phyloP scores from a whole-genome alignment of 2,329 filamentous ascomycete genomes.

The Neofusicoccum parvum region DNA sequence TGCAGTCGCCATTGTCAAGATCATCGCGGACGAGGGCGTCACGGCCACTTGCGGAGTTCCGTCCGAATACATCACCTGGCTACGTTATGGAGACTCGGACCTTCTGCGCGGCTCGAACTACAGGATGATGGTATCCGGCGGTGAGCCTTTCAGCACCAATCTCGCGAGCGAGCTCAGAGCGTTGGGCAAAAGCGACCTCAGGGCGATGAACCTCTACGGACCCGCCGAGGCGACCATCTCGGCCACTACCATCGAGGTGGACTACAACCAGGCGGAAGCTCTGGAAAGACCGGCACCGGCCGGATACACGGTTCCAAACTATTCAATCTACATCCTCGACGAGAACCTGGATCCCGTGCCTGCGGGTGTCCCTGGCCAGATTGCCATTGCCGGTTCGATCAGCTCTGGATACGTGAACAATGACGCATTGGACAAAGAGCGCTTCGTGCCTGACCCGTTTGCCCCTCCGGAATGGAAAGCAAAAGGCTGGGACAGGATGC shows the following conservation, averaged over 20 bases:
- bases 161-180: too few species aligned
- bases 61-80: not conserved
- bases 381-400: slow-evolving; percentile 68
- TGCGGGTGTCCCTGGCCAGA: slow-evolving; percentile 57
- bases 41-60: not conserved
- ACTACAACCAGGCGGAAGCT: not conserved
- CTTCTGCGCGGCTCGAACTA: not conserved
- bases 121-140: not conserved
- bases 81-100: not conserved
- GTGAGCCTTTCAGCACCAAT: not conserved
- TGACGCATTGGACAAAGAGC: not conserved
- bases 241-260: not conserved
- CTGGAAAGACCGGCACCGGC: not conserved
- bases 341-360: slow-evolving; percentile 20
- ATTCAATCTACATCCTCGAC: slow-evolving; percentile 23
- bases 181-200: not conserved
- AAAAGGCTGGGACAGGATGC: slow-evolving; percentile 58
- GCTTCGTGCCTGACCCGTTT: too few species aligned
- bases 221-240: not conserved
- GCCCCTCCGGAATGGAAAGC: too few species aligned
- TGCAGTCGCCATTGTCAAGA: not conserved
- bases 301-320: not conserved
- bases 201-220: not conserved
- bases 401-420: slow-evolving; percentile 78
- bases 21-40: not conserved